Conservation (phyloP, 768 basidiomycete genomes). For the Hebeloma cylindrosporum region DNA sequence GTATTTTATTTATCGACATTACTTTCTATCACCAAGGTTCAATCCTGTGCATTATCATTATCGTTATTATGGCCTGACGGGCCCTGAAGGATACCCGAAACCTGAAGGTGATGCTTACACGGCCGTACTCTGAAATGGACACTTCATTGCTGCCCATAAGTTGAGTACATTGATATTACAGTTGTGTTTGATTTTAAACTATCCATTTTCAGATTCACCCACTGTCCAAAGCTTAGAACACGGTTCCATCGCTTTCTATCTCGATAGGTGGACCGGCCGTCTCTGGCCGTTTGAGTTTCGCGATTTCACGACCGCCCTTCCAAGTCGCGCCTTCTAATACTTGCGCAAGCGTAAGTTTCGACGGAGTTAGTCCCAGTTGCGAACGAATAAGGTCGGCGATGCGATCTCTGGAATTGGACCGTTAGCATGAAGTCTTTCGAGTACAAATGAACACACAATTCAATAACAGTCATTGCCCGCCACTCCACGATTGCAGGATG, state of each 20-base stretch:
- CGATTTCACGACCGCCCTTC: conserved; percentile 95
- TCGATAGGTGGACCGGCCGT: conserved; percentile 85
- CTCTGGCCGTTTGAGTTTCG: conserved; percentile 68
- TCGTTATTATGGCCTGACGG: too few relatives aligned
- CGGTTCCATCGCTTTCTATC: conserved; percentile 82
- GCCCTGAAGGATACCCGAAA: too few relatives aligned
- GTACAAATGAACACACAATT: conserved; percentile 60
- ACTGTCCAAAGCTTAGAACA: conserved; percentile 65
- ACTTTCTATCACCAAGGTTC: too few relatives aligned
- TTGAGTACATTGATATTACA: too few relatives aligned
- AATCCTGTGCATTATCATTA: too few relatives aligned
- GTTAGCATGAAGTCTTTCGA: conserved; percentile 3
- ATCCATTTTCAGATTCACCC: too few relatives aligned
- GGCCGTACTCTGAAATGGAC: too few relatives aligned
- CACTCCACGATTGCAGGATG: conserved; percentile 95
- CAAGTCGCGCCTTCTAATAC: conserved; percentile 94
- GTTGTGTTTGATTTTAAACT: too few relatives aligned
- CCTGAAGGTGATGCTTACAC: too few relatives aligned
- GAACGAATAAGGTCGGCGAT: conserved; percentile 69
- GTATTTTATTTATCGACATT: too few relatives aligned
- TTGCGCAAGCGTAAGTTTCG: conserved; percentile 75
- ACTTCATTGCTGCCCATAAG: too few relatives aligned
- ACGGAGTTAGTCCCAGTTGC: conserved; percentile 48
- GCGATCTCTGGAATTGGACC: conserved; percentile 60
- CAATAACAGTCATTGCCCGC: conserved; percentile 93